These are phyloP conservation scores for Solanum dulcamara DNA, from an alignment of 257 asterid species.

Conservation along the genomic window DNA sequence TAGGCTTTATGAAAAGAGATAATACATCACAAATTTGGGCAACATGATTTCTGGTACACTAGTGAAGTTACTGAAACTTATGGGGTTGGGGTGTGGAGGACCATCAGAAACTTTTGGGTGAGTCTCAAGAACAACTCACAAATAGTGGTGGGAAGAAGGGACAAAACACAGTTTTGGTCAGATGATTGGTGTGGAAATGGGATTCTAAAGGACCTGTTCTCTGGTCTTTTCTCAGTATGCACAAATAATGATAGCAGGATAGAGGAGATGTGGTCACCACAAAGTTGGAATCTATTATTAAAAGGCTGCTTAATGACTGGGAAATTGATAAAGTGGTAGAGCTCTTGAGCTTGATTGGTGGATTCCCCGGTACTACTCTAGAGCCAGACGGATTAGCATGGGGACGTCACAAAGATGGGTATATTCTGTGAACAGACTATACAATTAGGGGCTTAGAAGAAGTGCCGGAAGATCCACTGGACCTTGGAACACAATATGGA, in stretches of 20 bases:
- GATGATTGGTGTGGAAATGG: neutral
- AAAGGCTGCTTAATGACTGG: neutral
- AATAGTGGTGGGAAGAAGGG: neutral
- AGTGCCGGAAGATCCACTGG: no score
- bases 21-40: neutral
- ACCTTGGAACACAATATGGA: no score
- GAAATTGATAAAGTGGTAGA: neutral
- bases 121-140: neutral
- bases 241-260: neutral
- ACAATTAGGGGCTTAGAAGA: no score
- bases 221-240: neutral
- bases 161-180: neutral
- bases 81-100: neutral
- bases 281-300: neutral
- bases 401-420: neutral
- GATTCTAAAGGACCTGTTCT: neutral
- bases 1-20: neutral
- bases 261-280: neutral
- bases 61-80: neutral
- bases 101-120: neutral
- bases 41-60: neutral
- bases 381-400: neutral
- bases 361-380: neutral
- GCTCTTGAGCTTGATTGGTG: neutral
- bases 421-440: no score